Conservation (phyloP, 805 yeast genomes). For the Ogataea minuta region DNA sequence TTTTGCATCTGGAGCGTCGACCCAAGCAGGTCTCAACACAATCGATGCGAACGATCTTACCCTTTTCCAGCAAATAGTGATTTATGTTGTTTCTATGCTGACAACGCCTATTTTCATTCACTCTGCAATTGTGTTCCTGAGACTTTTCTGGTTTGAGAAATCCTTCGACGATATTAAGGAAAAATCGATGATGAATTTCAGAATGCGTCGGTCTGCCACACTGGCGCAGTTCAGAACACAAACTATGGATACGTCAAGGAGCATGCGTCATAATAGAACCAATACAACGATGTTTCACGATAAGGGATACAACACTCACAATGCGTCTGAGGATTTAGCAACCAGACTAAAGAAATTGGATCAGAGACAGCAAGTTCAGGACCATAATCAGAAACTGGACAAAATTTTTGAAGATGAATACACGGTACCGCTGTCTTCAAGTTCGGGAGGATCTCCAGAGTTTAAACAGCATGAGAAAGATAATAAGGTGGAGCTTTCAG, state of each 20-base stretch:
- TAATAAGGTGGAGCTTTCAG: constrained; percentile 12
- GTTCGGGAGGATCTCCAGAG: constrained; percentile 22
- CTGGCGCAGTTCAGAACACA: constrained; percentile 47
- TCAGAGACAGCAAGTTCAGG: constrained; percentile 5
- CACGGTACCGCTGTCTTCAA: constrained; percentile 18
- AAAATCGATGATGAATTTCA: constrained; percentile 72
- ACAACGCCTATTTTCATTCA: constrained; percentile 91
- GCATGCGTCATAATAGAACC: constrained; percentile 8
- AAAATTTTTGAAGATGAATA: constrained; percentile 20
- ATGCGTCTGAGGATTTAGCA: constrained; percentile 33
- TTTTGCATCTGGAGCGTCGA: constrained; percentile 69
- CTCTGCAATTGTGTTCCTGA: constrained; percentile 67
- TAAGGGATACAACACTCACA: constrained; percentile 26
- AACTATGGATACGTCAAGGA: constrained; percentile 26
- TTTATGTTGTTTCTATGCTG: constrained; percentile 60
- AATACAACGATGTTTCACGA: constrained; percentile 5
- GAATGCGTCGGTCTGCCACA: constrained; percentile 79
- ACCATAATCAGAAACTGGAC: constrained; percentile 17
- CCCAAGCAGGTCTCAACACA: constrained; percentile 92
- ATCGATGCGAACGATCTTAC: constrained; percentile 61
- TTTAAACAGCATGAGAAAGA: constrained; percentile 3
- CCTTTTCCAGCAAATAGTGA: constrained; percentile 75
- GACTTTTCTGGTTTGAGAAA: constrained; percentile 88
- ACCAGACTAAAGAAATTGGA: constrained; percentile 23
- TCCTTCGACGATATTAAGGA: constrained; percentile 79